Conservation (phyloP, 1,284 basidiomycete genomes). For the Amylostereum areolatum region DNA sequence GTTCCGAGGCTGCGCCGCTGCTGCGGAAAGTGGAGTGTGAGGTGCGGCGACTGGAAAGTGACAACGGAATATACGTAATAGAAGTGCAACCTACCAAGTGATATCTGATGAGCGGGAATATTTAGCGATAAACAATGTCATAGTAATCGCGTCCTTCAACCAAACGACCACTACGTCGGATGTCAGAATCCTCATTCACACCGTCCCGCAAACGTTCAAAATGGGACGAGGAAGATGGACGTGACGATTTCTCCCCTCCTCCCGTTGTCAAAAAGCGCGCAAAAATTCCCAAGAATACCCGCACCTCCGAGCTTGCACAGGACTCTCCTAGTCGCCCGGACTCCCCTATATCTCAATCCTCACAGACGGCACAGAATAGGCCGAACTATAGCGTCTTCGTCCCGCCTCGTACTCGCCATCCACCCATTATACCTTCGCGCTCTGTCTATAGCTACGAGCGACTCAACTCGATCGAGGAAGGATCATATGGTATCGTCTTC, state of each 20-base stretch:
- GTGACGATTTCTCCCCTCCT: constrained; percentile 10
- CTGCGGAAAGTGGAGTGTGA: too few species aligned
- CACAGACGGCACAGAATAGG: constrained; percentile 15
- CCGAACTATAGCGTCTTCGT: constrained; percentile 58
- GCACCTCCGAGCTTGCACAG: background rate
- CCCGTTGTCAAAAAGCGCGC: constrained; percentile 20
- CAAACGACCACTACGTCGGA: too few species aligned
- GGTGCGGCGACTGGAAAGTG: too few species aligned
- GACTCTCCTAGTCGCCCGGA: background rate
- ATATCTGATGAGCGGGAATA: too few species aligned
- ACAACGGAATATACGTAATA: too few species aligned
- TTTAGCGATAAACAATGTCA: too few species aligned
- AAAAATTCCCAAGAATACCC: constrained; percentile 6
- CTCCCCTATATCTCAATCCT: constrained; percentile 4
- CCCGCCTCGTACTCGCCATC: constrained; percentile 71
- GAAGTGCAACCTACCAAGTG: too few species aligned
- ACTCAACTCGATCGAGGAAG: constrained; percentile 98
- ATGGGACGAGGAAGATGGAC: constrained; percentile 53
- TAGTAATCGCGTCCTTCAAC: too few species aligned
- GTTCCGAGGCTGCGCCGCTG: too few species aligned
- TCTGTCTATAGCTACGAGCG: constrained; percentile 92
- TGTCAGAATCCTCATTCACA: constrained; percentile 16
- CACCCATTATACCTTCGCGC: constrained; percentile 74
- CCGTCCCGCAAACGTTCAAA: constrained; percentile 64
- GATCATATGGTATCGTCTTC: constrained; percentile 97